phyloP scores from a whole-genome alignment of 345 rosid genomes.

The Hypericum perforatum region DNA sequence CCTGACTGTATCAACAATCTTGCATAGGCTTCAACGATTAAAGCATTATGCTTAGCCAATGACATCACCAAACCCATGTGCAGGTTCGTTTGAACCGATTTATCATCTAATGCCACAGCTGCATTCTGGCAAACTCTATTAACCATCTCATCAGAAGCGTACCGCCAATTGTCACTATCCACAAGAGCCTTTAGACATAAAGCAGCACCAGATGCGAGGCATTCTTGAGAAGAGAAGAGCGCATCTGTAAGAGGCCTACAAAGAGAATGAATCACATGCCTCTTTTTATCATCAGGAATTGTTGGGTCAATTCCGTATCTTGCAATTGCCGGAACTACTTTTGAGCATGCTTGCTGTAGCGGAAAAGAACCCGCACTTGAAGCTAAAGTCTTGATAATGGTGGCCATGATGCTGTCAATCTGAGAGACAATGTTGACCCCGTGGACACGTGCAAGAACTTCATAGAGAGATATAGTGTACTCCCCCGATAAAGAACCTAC shows the following conservation, averaged over 20 bases:
- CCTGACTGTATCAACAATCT: constrained; percentile 74
- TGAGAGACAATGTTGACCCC: constrained; percentile 90
- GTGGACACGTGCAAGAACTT: constrained; percentile 90
- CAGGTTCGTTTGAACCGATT: constrained; percentile 57
- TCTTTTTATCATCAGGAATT: constrained; percentile 58
- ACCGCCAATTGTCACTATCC: constrained; percentile 83
- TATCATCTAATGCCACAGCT: constrained; percentile 70
- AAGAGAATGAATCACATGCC: constrained; percentile 63
- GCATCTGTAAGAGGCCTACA: constrained; percentile 80
- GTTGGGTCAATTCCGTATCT: constrained; percentile 79
- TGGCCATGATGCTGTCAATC: constrained; percentile 75
- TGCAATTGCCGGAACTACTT: constrained; percentile 86
- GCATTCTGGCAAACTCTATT: constrained; percentile 82
- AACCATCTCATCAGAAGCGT: constrained; percentile 86
- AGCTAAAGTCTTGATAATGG: constrained; percentile 70
- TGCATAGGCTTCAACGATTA: constrained; percentile 83
- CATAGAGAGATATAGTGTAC: constrained; percentile 84
- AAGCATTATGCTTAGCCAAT: constrained; percentile 73
- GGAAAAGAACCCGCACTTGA: constrained; percentile 92
- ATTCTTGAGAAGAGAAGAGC: constrained; percentile 67
- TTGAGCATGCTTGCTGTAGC: constrained; percentile 95
- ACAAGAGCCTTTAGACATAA: constrained; percentile 83
- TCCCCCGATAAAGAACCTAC: constrained; percentile 73
- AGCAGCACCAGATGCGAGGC: constrained; percentile 85
- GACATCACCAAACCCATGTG: constrained; percentile 78